These are phyloP conservation scores for Crithidia acanthocephali DNA, from an alignment of 208 protist species.

Conservation along the genomic window DNA sequence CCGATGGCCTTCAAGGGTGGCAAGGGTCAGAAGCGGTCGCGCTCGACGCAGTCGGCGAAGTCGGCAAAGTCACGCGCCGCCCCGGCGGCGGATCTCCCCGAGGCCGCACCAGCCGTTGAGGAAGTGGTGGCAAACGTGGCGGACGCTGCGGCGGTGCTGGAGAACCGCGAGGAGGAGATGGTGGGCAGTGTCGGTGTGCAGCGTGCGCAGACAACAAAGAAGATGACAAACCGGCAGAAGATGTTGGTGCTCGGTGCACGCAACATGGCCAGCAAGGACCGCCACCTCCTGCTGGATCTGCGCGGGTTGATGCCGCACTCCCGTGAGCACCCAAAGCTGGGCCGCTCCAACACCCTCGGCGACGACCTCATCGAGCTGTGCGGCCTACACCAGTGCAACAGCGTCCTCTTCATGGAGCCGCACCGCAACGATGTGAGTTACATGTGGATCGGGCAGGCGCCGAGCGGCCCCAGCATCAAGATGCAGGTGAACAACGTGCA, in stretches of 20 bases:
- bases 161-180: slow-evolving; percentile 54
- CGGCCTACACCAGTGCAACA: slow-evolving; percentile 94
- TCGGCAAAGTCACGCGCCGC: slow-evolving; percentile 10
- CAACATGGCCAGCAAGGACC: slow-evolving; percentile 90
- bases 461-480: slow-evolving; percentile 95
- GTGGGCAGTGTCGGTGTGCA: slow-evolving; percentile 51
- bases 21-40: slow-evolving; percentile 37
- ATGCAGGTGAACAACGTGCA: slow-evolving; percentile 96
- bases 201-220: slow-evolving; percentile 69
- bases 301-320: slow-evolving; percentile 94
- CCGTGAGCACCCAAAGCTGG: slow-evolving; percentile 93
- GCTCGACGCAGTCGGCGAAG: slow-evolving; percentile 17
- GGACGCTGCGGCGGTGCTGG: slow-evolving; percentile 19
- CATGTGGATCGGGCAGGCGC: slow-evolving; percentile 94
- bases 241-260: slow-evolving; percentile 92
- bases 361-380: slow-evolving; percentile 89
- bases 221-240: slow-evolving; percentile 95
- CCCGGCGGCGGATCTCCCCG: neutral
- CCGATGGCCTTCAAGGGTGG: slow-evolving; percentile 14
- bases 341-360: slow-evolving; percentile 68
- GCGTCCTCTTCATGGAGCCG: slow-evolving; percentile 93
- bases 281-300: slow-evolving; percentile 96
- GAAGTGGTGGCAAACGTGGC: slow-evolving; percentile 16
- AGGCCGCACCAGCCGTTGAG: neutral
- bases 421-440: slow-evolving; percentile 92